Conservation (phyloP, 345 rosid species). For the Cardamine occulta region DNA sequence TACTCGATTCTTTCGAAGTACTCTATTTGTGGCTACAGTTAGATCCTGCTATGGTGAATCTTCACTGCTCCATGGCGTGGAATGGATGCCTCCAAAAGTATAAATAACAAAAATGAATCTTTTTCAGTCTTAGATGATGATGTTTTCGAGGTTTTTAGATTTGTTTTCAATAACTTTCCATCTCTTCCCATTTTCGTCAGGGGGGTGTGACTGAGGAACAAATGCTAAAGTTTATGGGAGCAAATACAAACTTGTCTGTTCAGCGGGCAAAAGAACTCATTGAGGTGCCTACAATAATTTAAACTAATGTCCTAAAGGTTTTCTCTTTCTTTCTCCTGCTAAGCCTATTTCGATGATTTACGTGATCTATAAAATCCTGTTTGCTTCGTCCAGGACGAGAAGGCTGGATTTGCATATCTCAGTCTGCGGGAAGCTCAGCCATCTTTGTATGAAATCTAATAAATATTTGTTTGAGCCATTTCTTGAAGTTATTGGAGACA, state of each 20-base stretch:
- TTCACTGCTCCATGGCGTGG: slow-evolving; percentile 93
- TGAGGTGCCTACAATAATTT: slow-evolving; percentile 62
- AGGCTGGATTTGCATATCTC: slow-evolving; percentile 89
- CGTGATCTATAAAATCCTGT: slow-evolving; percentile 12
- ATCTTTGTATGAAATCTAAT: slow-evolving; percentile 66
- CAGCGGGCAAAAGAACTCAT: slow-evolving; percentile 79
- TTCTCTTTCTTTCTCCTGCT: not conserved
- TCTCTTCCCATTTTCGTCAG: slow-evolving; percentile 43
- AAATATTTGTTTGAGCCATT: slow-evolving; percentile 21
- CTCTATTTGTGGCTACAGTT: slow-evolving; percentile 88
- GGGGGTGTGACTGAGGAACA: slow-evolving; percentile 97
- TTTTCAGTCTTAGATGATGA: not conserved
- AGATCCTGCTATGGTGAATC: slow-evolving; percentile 96
- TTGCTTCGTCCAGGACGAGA: slow-evolving; percentile 63
- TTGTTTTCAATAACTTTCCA: not conserved
- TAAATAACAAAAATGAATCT: slow-evolving; percentile 15
- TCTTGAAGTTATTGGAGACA: too few relatives aligned
- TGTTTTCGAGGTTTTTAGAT: not conserved
- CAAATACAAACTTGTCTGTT: slow-evolving; percentile 72
- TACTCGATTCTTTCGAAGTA: slow-evolving; percentile 87
- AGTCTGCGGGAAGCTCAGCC: slow-evolving; percentile 93
- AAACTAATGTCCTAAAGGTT: slow-evolving; percentile 21
- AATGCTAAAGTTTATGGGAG: slow-evolving; percentile 96
- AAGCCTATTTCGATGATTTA: not conserved
- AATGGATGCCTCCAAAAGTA: slow-evolving; percentile 99